These are phyloP conservation scores for Calonectria pauciramosa DNA, from an alignment of 2,329 filamentous ascomycete genomes.

Conservation along the genomic window DNA sequence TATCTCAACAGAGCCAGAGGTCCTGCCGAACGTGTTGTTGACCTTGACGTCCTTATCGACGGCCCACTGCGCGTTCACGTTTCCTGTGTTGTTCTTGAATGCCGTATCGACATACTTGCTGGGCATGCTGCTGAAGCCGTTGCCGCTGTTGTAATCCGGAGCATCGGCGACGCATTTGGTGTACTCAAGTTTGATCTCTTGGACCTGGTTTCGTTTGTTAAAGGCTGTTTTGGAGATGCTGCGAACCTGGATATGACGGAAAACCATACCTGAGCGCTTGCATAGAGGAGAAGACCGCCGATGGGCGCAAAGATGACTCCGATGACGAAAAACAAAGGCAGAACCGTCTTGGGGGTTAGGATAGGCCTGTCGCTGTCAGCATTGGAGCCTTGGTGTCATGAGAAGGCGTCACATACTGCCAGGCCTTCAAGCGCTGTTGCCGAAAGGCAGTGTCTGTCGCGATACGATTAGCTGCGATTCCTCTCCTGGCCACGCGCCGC, in stretches of 20 bases:
- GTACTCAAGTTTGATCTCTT: slow-evolving; percentile 94
- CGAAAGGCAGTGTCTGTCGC: slow-evolving; percentile 90
- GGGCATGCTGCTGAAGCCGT: slow-evolving; percentile 66
- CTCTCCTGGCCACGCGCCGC: not conserved
- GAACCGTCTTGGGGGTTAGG: slow-evolving; percentile 91
- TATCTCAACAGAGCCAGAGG: slow-evolving; percentile 41
- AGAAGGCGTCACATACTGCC: slow-evolving; percentile 78
- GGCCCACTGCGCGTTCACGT: slow-evolving; percentile 58
- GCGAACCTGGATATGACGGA: not conserved
- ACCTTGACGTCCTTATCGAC: slow-evolving; percentile 56
- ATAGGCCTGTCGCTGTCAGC: slow-evolving; percentile 79
- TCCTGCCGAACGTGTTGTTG: slow-evolving; percentile 36
- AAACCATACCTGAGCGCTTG: slow-evolving; percentile 78
- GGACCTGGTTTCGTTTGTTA: slow-evolving; percentile 70
- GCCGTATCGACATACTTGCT: slow-evolving; percentile 71
- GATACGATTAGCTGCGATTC: slow-evolving; percentile 35
- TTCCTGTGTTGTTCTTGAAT: slow-evolving; percentile 73
- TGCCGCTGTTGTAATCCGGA: slow-evolving; percentile 52
- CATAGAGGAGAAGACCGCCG: slow-evolving; percentile 87
- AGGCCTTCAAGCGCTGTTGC: slow-evolving; percentile 97
- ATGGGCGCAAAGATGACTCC: slow-evolving; percentile 95
- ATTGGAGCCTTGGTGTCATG: slow-evolving; percentile 24
- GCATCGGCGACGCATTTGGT: slow-evolving; percentile 78
- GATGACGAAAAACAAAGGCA: slow-evolving; percentile 91
- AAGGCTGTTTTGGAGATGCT: not conserved